phyloP scores from a whole-genome alignment of 352 stramenopile species.

The Phytophthora palmivora region DNA sequence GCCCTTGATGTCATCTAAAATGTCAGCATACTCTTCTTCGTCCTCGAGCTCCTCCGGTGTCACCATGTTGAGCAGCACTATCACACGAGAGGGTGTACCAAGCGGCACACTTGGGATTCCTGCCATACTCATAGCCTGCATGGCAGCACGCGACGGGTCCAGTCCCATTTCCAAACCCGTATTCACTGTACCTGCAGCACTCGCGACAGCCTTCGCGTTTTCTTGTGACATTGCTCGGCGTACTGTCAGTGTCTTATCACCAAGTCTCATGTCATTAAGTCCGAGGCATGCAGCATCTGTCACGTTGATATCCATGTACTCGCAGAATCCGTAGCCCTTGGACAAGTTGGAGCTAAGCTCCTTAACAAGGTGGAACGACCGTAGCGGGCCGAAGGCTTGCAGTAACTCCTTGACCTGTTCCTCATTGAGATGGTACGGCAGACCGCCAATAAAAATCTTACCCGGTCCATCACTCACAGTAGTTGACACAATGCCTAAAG shows the following conservation, averaged over 20 bases:
- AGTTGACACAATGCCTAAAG: slow-evolving; percentile 95
- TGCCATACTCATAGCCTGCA: slow-evolving; percentile 78
- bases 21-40: slow-evolving; percentile 95
- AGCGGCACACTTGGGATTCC: slow-evolving; percentile 62
- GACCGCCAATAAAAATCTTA: slow-evolving; percentile 98
- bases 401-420: slow-evolving; percentile 95
- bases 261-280: slow-evolving; percentile 96
- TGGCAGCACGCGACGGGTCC: slow-evolving; percentile 65
- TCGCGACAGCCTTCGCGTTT: slow-evolving; percentile 69
- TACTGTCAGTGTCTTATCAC: slow-evolving; percentile 93
- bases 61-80: slow-evolving; percentile 99
- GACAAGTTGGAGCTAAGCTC: slow-evolving; percentile 90
- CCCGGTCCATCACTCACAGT: slow-evolving; percentile 97
- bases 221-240: slow-evolving; percentile 85
- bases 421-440: slow-evolving; percentile 97
- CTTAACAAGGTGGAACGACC: slow-evolving; percentile 98
- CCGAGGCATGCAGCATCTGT: slow-evolving; percentile 94
- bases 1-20: slow-evolving; percentile 96
- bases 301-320: slow-evolving; percentile 93
- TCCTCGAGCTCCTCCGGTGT: slow-evolving; percentile 95
- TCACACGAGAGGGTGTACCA: slow-evolving; percentile 76
- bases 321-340: slow-evolving; percentile 99
- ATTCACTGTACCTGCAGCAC: slow-evolving; percentile 71
- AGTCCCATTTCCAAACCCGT: slow-evolving; percentile 72
- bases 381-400: slow-evolving; percentile 93